Base-by-base conservation (phyloP, 2,329 filamentous ascomycete genomes). In the Myriosclerotinia duriaeana region DNA sequence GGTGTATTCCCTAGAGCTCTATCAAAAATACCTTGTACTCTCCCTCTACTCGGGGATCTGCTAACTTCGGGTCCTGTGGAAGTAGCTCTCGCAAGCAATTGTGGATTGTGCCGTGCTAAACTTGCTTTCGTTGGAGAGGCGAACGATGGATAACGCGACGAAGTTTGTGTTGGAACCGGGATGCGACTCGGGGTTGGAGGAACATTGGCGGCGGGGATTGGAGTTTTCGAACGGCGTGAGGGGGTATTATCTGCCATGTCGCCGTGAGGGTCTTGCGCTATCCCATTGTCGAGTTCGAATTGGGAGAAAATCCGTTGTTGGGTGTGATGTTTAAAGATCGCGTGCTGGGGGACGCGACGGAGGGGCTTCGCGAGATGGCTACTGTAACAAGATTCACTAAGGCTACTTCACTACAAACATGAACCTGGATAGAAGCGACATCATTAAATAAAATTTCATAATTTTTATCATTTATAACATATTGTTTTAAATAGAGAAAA, bases 61-160 rank as follows among this genome's bases (percentile, higher is more conserved):
- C 78, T 72, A 78, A 72, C 73, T 14, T 65, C 54, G 6, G 64
- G 55, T 78, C 71, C 73, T 26, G 73, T 67, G 12, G 72, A 73
- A 26, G 65, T 54, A 14, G 72, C 75, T 69, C 82, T 79, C 66
- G 81, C 78, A 44, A 88, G 77, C 8, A 88, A 79, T 14, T 86
- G 82, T 0, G 87, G 85, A 68, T 89, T 85, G 58, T 85, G 83
- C 69, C 85, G 83, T 66, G 86, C 80, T 17, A 89, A 77, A 72
- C 86, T 90, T 15, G 87, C 82, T 74, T 82, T 86, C 0, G 87
- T 89, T 0, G 89, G 87, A n/a, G 87, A 89, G 64, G 85, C 85
- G 73, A 87, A 90, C 0, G 87, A 89, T 0, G 84, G 82, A 75
- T 22, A 77, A 72, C 40, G 73, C 68, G 65, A 69, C 70, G 65